Evolutionary conservation across 345 rosid species (phyloP), one percentile per base, ranked within the genome.

Genomic region (Salix purpurea): DNA sequence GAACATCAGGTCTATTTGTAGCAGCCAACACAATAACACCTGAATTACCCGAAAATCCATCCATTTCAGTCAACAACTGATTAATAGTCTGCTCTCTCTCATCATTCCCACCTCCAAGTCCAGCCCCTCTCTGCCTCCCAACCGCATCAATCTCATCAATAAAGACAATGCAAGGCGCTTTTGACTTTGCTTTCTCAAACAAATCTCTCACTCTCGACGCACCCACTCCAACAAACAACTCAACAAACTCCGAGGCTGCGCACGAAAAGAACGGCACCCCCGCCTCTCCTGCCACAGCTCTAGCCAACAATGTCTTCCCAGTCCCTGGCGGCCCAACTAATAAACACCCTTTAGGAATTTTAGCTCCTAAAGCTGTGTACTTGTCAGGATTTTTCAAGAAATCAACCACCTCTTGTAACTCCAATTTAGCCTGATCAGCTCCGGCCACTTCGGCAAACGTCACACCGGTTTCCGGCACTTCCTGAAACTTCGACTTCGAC

Each of bases 1-100:
- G 94, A 82, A 91, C 97, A 76, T 94, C 97, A 0, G 97, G 94
- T 68, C 97, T 87, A 74, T 91, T 92, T 2, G 95, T 94, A 2
- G 98, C 98, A 4, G 95, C 97, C 92, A 94, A 82, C 7, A 92
- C 97, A 65, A 91, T 94, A 60, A 94, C 97, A 69, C 98, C 97
- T 0, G 97, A 88, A 66, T 94, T 94, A 3, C 97, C 97, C 1
- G 89, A 84, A 77, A 94, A 92, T 1, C 98, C 97, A 81, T 94
- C 98, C 97, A 94, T 94, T 78, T 94, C 98, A 2, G 97, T 92
- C 83, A 94, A 66, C 70, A 91, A 71, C 89, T 91, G 95, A 79
- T 92, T 91, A 69, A 92, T 90, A 0, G 97, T 92, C 83, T 92
- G 97, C 76, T 94, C 98, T 34, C 95, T 92, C 86, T 94, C 97